Percentiles rank a stretch among this genome's conserved stretches.
Conservation (phyloP, 2,329 filamentous ascomycete genomes). For the Dactylellina sp. region DNA sequence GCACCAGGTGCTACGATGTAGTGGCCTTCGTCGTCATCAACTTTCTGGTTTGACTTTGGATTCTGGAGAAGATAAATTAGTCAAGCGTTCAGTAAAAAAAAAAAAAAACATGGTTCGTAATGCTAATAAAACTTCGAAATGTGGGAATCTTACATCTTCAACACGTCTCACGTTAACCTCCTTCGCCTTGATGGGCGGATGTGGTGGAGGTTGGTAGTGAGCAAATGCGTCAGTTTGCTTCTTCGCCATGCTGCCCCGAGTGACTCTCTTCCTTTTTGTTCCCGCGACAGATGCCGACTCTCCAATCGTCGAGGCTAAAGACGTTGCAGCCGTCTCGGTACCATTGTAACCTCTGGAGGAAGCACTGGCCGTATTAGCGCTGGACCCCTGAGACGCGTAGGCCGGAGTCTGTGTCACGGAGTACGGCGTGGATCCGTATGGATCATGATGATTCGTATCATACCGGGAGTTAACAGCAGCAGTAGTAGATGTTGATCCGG, state of each 20-base stretch:
- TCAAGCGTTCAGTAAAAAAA: slow-evolving; percentile 4
- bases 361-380: slow-evolving; percentile 57
- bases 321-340: slow-evolving; percentile 80
- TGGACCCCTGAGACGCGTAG: slow-evolving; percentile 56
- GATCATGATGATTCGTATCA: slow-evolving; percentile 57
- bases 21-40: slow-evolving; percentile 96
- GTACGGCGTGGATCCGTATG: slow-evolving; percentile 56
- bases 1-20: slow-evolving; percentile 92
- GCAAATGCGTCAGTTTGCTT: slow-evolving; percentile 76
- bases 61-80: slow-evolving; percentile 40
- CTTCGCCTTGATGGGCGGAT: slow-evolving; percentile 88
- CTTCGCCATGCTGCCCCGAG: slow-evolving; percentile 64
- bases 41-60: slow-evolving; percentile 67
- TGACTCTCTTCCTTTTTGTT: slow-evolving; percentile 86
- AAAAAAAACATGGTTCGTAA: slow-evolving; percentile 14
- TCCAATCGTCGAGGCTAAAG: slow-evolving; percentile 73
- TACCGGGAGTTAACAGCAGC: slow-evolving; percentile 53
- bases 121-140: too few species aligned
- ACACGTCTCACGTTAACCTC: slow-evolving; percentile 76
- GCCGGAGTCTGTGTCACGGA: slow-evolving; percentile 57
- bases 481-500: slow-evolving; percentile 24
- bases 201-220: slow-evolving; percentile 85
- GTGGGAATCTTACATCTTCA: slow-evolving; percentile 71
- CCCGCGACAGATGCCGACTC: slow-evolving; percentile 65
- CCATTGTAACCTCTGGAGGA: slow-evolving; percentile 57